These are phyloP conservation scores for Mucor plumbeus DNA, from an alignment of 371 early-diverging fungal genomes.

Conservation along the genomic window DNA sequence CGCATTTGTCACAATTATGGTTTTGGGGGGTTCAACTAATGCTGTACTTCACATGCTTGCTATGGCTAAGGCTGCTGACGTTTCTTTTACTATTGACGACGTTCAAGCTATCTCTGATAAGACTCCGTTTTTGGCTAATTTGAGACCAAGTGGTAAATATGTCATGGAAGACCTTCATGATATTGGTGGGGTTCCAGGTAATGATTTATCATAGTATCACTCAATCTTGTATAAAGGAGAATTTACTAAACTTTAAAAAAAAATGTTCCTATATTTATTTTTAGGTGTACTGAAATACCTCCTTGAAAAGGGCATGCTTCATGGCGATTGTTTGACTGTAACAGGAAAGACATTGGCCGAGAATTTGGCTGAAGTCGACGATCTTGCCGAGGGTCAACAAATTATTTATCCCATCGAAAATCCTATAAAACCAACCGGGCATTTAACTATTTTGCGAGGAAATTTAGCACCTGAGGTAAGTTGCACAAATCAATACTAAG, in stretches of 20 bases:
- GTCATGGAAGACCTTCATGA: constrained; percentile 88
- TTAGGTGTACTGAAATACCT: constrained; percentile 84
- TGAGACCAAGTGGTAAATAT: constrained; percentile 93
- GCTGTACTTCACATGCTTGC: constrained; percentile 95
- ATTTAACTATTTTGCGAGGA: constrained; percentile 91
- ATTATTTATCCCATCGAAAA: constrained; percentile 84
- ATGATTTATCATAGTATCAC: neutral
- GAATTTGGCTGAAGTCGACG: constrained; percentile 74
- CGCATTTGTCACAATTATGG: constrained; percentile 90
- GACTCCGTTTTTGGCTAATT: constrained; percentile 93
- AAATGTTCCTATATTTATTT: constrained; percentile 1
- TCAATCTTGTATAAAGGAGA: neutral
- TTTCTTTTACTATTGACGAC: constrained; percentile 86
- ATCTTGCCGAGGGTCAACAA: constrained; percentile 78
- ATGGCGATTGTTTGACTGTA: constrained; percentile 84
- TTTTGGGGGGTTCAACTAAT: constrained; percentile 96
- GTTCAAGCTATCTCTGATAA: constrained; percentile 89
- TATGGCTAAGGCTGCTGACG: constrained; percentile 84
- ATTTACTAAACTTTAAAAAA: neutral
- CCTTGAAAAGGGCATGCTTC: constrained; percentile 69
- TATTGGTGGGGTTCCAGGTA: constrained; percentile 79
- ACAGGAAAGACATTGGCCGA: constrained; percentile 88
- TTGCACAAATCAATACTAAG: constrained; percentile 33
- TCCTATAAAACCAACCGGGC: constrained; percentile 94
- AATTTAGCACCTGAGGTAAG: constrained; percentile 88